Base-by-base conservation (phyloP, 108 stramenopile genomes). In the Phaeodactylum tricornutum region DNA sequence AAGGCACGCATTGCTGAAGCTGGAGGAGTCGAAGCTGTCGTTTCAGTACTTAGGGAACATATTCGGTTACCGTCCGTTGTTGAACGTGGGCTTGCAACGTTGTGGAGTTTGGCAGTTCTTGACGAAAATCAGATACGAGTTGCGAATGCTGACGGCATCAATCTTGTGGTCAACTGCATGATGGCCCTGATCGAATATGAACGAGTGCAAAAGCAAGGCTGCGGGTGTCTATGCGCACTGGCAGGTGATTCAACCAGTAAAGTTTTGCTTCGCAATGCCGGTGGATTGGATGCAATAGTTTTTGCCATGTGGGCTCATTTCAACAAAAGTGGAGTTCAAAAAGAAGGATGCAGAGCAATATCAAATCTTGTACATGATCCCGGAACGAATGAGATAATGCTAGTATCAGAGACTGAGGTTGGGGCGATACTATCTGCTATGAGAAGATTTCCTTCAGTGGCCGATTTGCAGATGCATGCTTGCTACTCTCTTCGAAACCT, bases 181-280 rank as follows among this genome's bases (percentile, higher is more conserved):
- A 46, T 63, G 56, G 62, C 69, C 12, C 54, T 55, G 17, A 63
- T 70, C 16, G 33, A 35, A 2, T 59, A 54, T 36, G 62, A 57
- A 38, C 57, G 61, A 30, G 69, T 70, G n/a, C 69, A 70, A 41
- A 62, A 70, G 39, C 69, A 70, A 50, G 69, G 48, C 28, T 70
- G 69, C 55, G 69, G 69, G 21, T 70, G 69, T 36, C 56, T 70
- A 12, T 51, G 47, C 25, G 63, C 69, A 1, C 41, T 70, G 4
- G 50, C 69, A 0, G 33, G 52, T 0, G 61, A 70, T 36, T 59
- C 62, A 26, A 17, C 29, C 1, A 70, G 63, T 55, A 63, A 62
- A 34, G 30, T 40, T 9, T 5, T 58, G 37, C 58, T 70, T 29
- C 62, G 62, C 12, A 47, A 63, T 25, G 44, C 45, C 1, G 69